Percentiles rank a stretch among this genome's conserved stretches.
These are phyloP conservation scores for Paracamarosporium sp. DNA, from an alignment of 2,329 filamentous ascomycete genomes.

Conservation along the genomic window DNA sequence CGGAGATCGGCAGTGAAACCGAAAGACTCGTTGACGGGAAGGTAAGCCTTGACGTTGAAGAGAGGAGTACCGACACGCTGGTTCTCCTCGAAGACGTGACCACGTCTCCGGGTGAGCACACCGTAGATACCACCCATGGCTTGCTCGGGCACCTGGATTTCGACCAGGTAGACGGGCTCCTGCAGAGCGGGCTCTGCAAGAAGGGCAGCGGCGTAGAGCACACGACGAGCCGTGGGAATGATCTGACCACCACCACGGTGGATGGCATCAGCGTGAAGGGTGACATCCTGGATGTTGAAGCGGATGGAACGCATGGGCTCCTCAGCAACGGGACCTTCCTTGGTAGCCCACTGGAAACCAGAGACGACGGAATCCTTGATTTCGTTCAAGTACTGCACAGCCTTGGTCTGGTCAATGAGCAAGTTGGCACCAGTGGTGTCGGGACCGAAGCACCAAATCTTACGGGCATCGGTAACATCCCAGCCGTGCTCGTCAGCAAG, in stretches of 20 bases:
- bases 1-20: slow-evolving; percentile 99
- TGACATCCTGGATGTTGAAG: slow-evolving; percentile 99
- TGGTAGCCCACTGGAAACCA: slow-evolving; percentile 99
- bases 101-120: slow-evolving; percentile 96
- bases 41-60: slow-evolving; percentile 98
- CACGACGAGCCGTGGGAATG: slow-evolving; percentile 97
- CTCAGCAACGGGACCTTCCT: slow-evolving; percentile 96
- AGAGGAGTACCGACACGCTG: slow-evolving; percentile 98
- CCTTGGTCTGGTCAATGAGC: slow-evolving; percentile 99
- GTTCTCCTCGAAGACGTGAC: slow-evolving; percentile 98
- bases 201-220: slow-evolving; percentile 90
- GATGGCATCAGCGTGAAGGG: slow-evolving; percentile 98
- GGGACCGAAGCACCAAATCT: slow-evolving; percentile 99
- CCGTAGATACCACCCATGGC: slow-evolving; percentile 99
- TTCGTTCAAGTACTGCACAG: slow-evolving; percentile 99
- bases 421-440: slow-evolving; percentile 98
- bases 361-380: slow-evolving; percentile 99
- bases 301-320: slow-evolving; percentile 97
- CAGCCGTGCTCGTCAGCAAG: slow-evolving; percentile 97
- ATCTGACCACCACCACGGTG: slow-evolving; percentile 99
- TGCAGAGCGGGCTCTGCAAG: slow-evolving; percentile 89
- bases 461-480: slow-evolving; percentile 99
- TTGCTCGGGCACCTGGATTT: slow-evolving; percentile 98
- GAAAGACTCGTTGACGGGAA: slow-evolving; percentile 96
- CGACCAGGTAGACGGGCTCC: slow-evolving; percentile 98